A percentile compares a stretch with the other conserved stretches of the same genome.
Conservation (phyloP, 441 rosid genomes). For the Croton setiger region DNA sequence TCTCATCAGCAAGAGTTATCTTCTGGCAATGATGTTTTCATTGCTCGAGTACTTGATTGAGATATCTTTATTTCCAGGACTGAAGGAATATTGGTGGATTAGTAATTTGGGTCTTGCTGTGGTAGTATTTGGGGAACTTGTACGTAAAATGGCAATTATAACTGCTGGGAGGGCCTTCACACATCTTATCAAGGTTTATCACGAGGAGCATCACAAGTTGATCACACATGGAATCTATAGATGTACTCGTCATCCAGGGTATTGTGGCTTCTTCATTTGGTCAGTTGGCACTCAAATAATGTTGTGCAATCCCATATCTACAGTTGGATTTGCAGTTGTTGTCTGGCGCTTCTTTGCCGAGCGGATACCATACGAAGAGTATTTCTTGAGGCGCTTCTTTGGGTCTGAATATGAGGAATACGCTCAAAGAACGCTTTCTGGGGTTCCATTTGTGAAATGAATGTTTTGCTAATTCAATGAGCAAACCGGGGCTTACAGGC, state of each 20-base stretch:
- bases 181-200: slow-evolving; percentile 57
- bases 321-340: slow-evolving; percentile 43
- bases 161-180: slow-evolving; percentile 75
- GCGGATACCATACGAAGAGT: slow-evolving; percentile 72
- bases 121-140: slow-evolving; percentile 57
- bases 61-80: slow-evolving; percentile 47
- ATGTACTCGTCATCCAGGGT: slow-evolving; percentile 71
- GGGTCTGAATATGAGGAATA: slow-evolving; percentile 49
- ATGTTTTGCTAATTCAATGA: slow-evolving; percentile 5
- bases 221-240: slow-evolving; percentile 64
- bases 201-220: slow-evolving; percentile 60
- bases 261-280: slow-evolving; percentile 73
- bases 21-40: slow-evolving; percentile 58
- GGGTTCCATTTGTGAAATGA: slow-evolving; percentile 71
- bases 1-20: slow-evolving; percentile 55
- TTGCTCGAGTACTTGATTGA: slow-evolving; percentile 58
- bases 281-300: slow-evolving; percentile 77
- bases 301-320: slow-evolving; percentile 77
- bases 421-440: slow-evolving; percentile 55
- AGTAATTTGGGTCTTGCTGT: slow-evolving; percentile 60
- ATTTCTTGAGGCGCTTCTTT: slow-evolving; percentile 62
- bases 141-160: slow-evolving; percentile 57
- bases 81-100: slow-evolving; percentile 65
- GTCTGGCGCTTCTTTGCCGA: slow-evolving; percentile 65
- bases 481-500: background rate